phyloP scores from a whole-genome alignment of 768 basidiomycete species.

The Tylopilus vinaceipallidus region DNA sequence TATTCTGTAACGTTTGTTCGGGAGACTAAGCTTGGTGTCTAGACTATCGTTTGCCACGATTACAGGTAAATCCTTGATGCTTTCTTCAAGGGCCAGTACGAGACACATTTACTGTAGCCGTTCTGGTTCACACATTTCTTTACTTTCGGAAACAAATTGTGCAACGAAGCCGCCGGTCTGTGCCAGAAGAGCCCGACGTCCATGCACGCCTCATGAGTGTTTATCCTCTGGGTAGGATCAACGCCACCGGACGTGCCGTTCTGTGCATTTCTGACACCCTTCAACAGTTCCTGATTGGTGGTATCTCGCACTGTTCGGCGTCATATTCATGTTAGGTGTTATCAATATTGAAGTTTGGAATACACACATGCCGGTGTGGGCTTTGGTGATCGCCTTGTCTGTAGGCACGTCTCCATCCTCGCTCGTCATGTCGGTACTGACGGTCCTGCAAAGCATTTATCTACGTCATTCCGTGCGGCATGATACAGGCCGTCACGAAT shows the following conservation, averaged over 20 bases:
- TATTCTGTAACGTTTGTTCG: neutral
- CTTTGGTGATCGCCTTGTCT: constrained; percentile 66
- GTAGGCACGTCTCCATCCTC: constrained; percentile 34
- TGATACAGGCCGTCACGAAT: constrained; percentile 74
- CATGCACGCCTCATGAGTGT: constrained; percentile 78
- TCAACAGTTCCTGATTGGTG: constrained; percentile 78
- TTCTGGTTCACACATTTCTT: constrained; percentile 39
- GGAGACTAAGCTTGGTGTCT: constrained; percentile 23
- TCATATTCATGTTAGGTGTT: constrained; percentile 70
- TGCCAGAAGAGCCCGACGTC: constrained; percentile 79
- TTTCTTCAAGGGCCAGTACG: neutral
- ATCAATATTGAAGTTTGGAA: constrained; percentile 74
- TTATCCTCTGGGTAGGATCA: constrained; percentile 57
- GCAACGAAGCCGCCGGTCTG: constrained; percentile 63
- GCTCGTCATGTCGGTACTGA: neutral
- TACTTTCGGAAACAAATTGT: constrained; percentile 81
- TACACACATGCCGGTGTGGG: constrained; percentile 66
- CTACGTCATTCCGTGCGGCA: constrained; percentile 53
- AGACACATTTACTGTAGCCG: constrained; percentile 16
- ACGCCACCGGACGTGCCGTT: no score
- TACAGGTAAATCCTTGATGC: constrained; percentile 50
- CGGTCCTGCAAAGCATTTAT: constrained; percentile 31
- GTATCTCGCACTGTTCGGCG: constrained; percentile 67
- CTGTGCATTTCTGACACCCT: no score
- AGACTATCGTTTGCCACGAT: constrained; percentile 82